Evolutionary conservation across 2,329 filamentous ascomycete species (phyloP).

Genomic region (Ascochyta rabiei): DNA sequence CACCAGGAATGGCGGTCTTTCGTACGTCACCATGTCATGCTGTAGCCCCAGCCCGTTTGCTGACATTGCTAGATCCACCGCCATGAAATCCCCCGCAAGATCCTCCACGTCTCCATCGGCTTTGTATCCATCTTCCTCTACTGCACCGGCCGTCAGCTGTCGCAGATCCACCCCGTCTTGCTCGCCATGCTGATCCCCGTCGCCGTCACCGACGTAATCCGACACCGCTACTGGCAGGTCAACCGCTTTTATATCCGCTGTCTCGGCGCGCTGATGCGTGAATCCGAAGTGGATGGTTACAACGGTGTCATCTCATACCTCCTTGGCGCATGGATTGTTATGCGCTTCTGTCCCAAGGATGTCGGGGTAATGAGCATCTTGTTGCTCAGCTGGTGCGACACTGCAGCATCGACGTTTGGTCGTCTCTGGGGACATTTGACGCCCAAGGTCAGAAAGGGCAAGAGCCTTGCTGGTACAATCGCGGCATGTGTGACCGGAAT

Average conservation of each 20-base stretch:
- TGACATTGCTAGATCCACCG: slow-evolving; percentile 67
- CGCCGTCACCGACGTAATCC: slow-evolving; percentile 77
- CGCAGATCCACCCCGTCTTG: slow-evolving; percentile 81
- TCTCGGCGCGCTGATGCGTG: slow-evolving; percentile 92
- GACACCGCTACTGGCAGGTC: slow-evolving; percentile 79
- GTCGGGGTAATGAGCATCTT: slow-evolving; percentile 87
- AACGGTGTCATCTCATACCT: slow-evolving; percentile 98
- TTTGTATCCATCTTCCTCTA: slow-evolving; percentile 92
- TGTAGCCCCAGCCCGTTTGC: background rate
- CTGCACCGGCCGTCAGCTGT: slow-evolving; percentile 75
- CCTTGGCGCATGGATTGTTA: slow-evolving; percentile 83
- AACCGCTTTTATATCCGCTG: slow-evolving; percentile 86
- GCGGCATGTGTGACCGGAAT: slow-evolving; percentile 85
- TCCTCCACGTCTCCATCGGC: slow-evolving; percentile 93
- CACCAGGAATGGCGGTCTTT: slow-evolving; percentile 90
- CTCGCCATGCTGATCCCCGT: slow-evolving; percentile 84
- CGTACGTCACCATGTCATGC: slow-evolving; percentile 54
- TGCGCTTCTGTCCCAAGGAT: slow-evolving; percentile 91
- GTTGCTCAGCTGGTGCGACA: slow-evolving; percentile 96
- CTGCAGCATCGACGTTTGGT: slow-evolving; percentile 92
- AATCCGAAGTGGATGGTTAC: slow-evolving; percentile 91
- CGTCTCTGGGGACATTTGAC: slow-evolving; percentile 89
- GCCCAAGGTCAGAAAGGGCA: slow-evolving; percentile 80
- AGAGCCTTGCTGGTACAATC: slow-evolving; percentile 87
- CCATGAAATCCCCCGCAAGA: slow-evolving; percentile 94